A percentile compares a stretch with the other conserved stretches of the same genome.
Conservation (phyloP, 495 filamentous ascomycete genomes). For the Viridothelium virens region DNA sequence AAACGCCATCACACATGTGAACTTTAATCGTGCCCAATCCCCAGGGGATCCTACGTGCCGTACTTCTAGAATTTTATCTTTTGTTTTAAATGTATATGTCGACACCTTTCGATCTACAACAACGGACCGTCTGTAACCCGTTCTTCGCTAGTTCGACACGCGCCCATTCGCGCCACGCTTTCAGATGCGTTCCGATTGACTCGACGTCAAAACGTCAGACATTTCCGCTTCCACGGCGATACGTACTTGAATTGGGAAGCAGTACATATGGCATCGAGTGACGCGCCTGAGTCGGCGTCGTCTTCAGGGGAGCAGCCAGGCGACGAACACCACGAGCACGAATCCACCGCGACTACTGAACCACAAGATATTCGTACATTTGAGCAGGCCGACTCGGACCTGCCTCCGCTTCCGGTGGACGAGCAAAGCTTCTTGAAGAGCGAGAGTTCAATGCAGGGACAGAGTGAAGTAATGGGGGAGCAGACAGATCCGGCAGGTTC, state of each 20-base stretch:
- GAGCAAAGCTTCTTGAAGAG: constrained; percentile 18
- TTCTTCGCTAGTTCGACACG: too few species aligned
- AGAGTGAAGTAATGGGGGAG: constrained; percentile 7
- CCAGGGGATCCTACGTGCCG: neutral
- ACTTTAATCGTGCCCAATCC: neutral
- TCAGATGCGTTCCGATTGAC: too few species aligned
- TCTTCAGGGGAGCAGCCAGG: neutral
- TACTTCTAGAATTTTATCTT: too few species aligned
- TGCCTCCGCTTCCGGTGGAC: constrained; percentile 19
- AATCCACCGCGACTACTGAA: neutral
- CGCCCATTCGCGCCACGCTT: too few species aligned
- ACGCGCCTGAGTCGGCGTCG: neutral
- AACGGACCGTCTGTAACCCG: neutral
- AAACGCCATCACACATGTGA: neutral
- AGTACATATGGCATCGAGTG: neutral
- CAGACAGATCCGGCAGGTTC: constrained; percentile 24
- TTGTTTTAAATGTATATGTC: too few species aligned
- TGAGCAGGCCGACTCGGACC: constrained; percentile 18
- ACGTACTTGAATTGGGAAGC: neutral
- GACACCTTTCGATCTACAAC: neutral
- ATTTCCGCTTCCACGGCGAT: neutral
- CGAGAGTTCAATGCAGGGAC: neutral
- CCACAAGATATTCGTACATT: constrained; percentile 12
- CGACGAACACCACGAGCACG: neutral
- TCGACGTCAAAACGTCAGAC: neutral